phyloP scores from a whole-genome alignment of 345 rosid genomes.

The Garcia nutans region DNA sequence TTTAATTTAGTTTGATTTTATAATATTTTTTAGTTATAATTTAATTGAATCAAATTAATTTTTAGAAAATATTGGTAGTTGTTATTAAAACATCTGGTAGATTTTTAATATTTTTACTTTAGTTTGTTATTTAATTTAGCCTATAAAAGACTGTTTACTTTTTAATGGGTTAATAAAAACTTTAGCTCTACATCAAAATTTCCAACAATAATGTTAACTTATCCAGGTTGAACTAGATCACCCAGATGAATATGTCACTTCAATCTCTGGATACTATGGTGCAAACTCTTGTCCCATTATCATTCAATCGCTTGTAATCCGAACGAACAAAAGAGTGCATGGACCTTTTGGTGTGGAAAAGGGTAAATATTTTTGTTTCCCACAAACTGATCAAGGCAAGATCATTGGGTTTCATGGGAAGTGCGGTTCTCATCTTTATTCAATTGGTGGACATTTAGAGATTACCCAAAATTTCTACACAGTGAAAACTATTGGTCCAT shows the following conservation, averaged over 20 bases:
- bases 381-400: neutral
- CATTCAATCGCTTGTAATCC: neutral
- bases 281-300: neutral
- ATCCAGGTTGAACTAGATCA: too few species aligned
- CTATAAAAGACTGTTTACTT: too few species aligned
- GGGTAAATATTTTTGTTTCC: neutral
- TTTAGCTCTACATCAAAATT: too few species aligned
- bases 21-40: too few species aligned
- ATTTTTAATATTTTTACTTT: too few species aligned
- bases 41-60: too few species aligned
- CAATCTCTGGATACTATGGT: neutral
- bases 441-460: neutral
- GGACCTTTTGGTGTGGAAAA: slow-evolving; percentile 3
- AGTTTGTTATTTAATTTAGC: too few species aligned
- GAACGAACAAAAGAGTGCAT: neutral
- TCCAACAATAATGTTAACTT: neutral
- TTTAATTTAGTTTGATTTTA: too few species aligned
- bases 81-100: too few species aligned
- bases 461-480: neutral
- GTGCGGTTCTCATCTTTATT: neutral
- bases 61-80: too few species aligned
- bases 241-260: neutral
- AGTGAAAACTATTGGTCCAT: neutral
- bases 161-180: too few species aligned
- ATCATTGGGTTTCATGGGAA: neutral